Base-by-base conservation (phyloP, 2,329 filamentous ascomycete species). In the Cladophialophora yegresii region DNA sequence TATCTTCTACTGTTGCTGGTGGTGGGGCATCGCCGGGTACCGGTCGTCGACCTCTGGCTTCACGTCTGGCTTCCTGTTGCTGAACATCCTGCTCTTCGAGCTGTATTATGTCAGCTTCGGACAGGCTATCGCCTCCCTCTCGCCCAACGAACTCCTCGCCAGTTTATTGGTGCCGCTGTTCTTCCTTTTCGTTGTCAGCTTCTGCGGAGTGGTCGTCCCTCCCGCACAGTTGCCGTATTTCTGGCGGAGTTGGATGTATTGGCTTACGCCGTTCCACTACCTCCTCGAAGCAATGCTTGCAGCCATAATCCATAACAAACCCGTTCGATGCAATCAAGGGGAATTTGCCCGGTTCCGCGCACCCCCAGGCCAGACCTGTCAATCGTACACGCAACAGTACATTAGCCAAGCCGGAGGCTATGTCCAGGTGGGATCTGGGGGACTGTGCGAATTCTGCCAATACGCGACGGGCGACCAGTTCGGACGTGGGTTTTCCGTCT, bases 181-280 rank as follows among this genome's bases (percentile, higher is more conserved):
- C 75, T 89, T 90, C 77, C 82, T 87, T 28, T 90, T 86, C 47
- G 79, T 91, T 2, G 82, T 91, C 8, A 84, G 83, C 1, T 92
- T 93, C 78, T 92, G 89, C 70, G 90, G 90, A 67, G 88, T 92
- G 1, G 79, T 91, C 4, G 89, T 92, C 0, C 89, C 82, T 88
- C 70, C 72, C 71, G 0, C 86, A 75, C 86, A 87, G 28, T 81
- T 92, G 23, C 83, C 86, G 8, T 70, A 75, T 0, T 92, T 92
- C 75, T 92, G 89, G 89, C 78, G 81, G 13, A 76, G 75, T 7
- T 86, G 83, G 57, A 85, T 88, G 84, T 89, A 90, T 74, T 85
- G 79, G 3, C 82, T 95, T 33, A 89, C 90, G 0, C 92, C 92
- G 0, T 90, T 96, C 71, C 92, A 89, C 0, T 96, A 96, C 74